Percentiles rank a stretch among this genome's conserved stretches.
phyloP scores from a whole-genome alignment of 2,329 filamentous ascomycete genomes.

The Venturia asperata region DNA sequence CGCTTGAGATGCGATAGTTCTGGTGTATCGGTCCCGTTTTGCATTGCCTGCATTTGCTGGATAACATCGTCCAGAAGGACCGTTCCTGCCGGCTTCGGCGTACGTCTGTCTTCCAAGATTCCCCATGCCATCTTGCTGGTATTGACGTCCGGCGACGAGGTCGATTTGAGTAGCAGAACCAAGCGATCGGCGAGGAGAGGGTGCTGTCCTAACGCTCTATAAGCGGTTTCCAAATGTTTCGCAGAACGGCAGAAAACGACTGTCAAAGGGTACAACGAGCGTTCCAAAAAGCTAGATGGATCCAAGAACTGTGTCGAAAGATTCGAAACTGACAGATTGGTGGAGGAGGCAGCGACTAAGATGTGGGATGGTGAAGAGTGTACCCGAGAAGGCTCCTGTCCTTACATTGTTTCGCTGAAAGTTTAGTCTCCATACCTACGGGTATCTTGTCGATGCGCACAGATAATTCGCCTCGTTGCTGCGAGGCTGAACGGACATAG shows the following conservation, averaged over 20 bases:
- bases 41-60: slow-evolving; percentile 11
- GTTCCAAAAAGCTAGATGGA: neutral
- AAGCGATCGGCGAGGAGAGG: neutral
- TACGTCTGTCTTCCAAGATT: slow-evolving; percentile 18
- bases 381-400: neutral
- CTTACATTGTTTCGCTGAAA: neutral
- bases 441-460: neutral
- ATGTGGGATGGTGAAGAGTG: neutral
- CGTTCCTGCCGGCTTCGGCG: slow-evolving; percentile 15
- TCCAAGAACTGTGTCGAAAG: neutral
- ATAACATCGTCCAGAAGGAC: slow-evolving; percentile 12
- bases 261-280: too few relatives aligned
- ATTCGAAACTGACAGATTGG: neutral
- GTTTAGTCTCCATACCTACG: neutral
- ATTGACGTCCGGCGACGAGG: neutral
- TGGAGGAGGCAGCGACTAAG: neutral
- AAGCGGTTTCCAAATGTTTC: neutral
- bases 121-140: slow-evolving; percentile 17
- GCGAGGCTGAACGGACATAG: neutral
- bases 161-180: neutral
- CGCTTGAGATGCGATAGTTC: slow-evolving; percentile 29
- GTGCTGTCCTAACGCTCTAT: neutral
- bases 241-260: too few relatives aligned
- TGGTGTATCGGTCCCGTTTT: neutral
- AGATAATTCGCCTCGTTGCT: neutral